Conservation (phyloP, 352 stramenopile genomes). For the Phytopythium cucurbitacearum region DNA sequence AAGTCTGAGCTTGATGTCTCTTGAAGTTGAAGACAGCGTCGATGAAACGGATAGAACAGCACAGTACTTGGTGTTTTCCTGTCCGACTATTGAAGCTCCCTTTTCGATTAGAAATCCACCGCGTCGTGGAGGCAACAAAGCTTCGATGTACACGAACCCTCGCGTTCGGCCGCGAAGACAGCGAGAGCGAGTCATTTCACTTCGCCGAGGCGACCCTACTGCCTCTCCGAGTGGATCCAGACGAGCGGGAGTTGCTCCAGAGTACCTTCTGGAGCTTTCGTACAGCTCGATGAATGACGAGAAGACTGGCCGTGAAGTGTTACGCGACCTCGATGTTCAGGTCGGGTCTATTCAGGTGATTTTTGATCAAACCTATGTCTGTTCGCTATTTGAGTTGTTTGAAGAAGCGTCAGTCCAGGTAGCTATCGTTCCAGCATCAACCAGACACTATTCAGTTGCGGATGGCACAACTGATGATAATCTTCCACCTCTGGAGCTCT, state of each 20-base stretch:
- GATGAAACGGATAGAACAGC: slow-evolving; percentile 54
- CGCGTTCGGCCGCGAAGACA: slow-evolving; percentile 32
- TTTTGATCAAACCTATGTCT: slow-evolving; percentile 84
- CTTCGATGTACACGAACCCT: slow-evolving; percentile 18
- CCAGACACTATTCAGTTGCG: slow-evolving; percentile 11
- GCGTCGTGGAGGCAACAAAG: slow-evolving; percentile 26
- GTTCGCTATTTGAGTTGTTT: slow-evolving; percentile 68
- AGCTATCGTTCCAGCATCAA: slow-evolving; percentile 17
- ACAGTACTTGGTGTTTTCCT: slow-evolving; percentile 79
- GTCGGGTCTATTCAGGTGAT: slow-evolving; percentile 77
- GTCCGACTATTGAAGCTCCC: slow-evolving; percentile 56
- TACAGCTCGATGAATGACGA: slow-evolving; percentile 57
- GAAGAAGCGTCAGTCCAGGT: slow-evolving; percentile 63
- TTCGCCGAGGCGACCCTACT: slow-evolving; percentile 26
- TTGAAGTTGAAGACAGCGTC: slow-evolving; percentile 77
- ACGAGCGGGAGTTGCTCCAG: slow-evolving; percentile 11
- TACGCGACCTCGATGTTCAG: slow-evolving; percentile 61
- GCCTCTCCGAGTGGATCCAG: slow-evolving; percentile 7
- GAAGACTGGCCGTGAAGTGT: slow-evolving; percentile 44
- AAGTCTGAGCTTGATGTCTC: slow-evolving; percentile 58
- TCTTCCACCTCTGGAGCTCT: slow-evolving; percentile 54
- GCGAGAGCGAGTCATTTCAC: slow-evolving; percentile 64
- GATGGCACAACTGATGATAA: slow-evolving; percentile 19
- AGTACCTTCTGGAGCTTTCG: slow-evolving; percentile 64
- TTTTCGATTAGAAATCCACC: slow-evolving; percentile 56